Evolutionary conservation across 2,329 filamentous ascomycete genomes (phyloP), one percentile per base, ranked within the genome.

Genomic region (Epichloe sp.): DNA sequence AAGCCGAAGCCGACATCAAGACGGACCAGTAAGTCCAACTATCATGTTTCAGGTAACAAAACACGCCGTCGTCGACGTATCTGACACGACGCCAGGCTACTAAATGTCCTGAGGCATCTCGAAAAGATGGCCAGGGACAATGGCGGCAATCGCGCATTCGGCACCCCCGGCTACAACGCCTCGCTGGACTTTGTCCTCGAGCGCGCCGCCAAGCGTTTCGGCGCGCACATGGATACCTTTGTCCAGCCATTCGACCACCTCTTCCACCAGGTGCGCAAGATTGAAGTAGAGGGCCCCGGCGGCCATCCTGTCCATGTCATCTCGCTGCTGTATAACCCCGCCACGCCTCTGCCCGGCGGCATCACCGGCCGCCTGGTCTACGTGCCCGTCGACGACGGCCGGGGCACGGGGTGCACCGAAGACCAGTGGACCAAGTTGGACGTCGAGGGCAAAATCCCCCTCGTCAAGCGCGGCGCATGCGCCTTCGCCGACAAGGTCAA

Each of bases 131-230:
- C 71, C 12, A 64, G 64, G 34, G 67, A 71, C 48, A 76, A 82
- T 57, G 77, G 75, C 40, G 78, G 78, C 15, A 81, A 80, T 62
- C 71, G 79, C 48, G 79, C 79, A 5, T 81, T 79, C 52, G 79
- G 79, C 14, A 65, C 76, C 10, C 76, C 77, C 1, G 79, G 79
- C 14, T 82, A 74, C 68, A 71, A 72, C 48, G 78, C 77, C 2
- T 81, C 78, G 0, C 63, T 76, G 17, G 76, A 82, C 57, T 82
- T 75, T 58, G 65, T 82, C 52, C 66, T 78, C 5, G 71, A 73
- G 49, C 72, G 73, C 12, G 62, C 67, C 12, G 56, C 63, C 53
- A 65, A 56, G 35, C 65, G 67, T 21, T 70, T 72, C 54, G 60
- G 60, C 50, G 63, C 68, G 47, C 59, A 72, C 46, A 64, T 75